phyloP scores from a whole-genome alignment of 129 eudicot species.

The Pittosporum tobira region DNA sequence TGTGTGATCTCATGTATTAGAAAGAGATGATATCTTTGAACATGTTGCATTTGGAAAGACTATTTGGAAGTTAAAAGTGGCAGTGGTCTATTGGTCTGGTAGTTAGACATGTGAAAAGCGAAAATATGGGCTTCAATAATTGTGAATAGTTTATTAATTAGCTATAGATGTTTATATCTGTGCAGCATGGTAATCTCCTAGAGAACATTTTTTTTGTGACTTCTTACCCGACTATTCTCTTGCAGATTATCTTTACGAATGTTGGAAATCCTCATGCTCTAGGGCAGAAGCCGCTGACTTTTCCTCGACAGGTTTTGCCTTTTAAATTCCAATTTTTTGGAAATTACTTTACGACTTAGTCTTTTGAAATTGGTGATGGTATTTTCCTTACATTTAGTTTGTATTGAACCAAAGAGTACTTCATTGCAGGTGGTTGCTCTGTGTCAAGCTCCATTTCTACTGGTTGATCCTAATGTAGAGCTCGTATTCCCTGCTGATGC shows the following conservation, averaged over 20 bases:
- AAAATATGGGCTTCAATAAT: not conserved
- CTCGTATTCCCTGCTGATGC: slow-evolving; percentile 95
- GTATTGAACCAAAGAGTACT: slow-evolving; percentile 6
- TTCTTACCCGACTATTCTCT: slow-evolving; percentile 7
- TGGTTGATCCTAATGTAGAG: slow-evolving; percentile 98
- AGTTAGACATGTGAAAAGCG: too few species aligned
- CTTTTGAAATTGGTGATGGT: not conserved
- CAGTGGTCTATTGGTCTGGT: not conserved
- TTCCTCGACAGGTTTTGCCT: slow-evolving; percentile 85
- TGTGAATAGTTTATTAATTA: not conserved
- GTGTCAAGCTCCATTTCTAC: slow-evolving; percentile 98
- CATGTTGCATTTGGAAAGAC: not conserved
- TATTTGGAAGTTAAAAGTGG: not conserved
- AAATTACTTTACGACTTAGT: not conserved
- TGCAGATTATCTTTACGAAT: slow-evolving; percentile 91
- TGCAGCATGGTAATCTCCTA: not conserved
- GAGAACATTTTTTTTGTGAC: not conserved
- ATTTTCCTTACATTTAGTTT: not conserved
- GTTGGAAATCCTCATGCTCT: slow-evolving; percentile 99
- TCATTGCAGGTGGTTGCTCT: slow-evolving; percentile 86
- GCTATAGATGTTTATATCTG: not conserved
- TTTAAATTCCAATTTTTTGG: not conserved
- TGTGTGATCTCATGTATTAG: not conserved
- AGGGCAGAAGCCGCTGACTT: slow-evolving; percentile 96
- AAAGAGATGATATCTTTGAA: too few species aligned